phyloP scores from a whole-genome alignment of 805 yeast species.

The Zygosaccharomyces kombuchaensis region DNA sequence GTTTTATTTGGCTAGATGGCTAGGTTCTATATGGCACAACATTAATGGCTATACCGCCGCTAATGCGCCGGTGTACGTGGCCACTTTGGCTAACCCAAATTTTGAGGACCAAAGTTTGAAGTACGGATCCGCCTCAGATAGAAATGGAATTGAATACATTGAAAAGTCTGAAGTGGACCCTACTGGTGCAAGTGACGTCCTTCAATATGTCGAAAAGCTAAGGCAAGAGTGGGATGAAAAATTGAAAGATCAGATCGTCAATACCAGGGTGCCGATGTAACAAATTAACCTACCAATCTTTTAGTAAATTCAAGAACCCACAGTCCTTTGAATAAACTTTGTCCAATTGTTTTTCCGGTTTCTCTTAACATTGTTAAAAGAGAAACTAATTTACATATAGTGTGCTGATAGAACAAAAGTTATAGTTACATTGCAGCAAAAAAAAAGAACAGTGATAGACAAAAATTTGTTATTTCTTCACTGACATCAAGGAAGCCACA shows the following conservation, averaged over 20 bases:
- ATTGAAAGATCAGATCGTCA: conserved; percentile 66
- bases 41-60: conserved; percentile 88
- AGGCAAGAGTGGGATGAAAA: conserved; percentile 68
- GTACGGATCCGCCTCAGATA: conserved; percentile 68
- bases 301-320: neutral
- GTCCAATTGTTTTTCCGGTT: neutral
- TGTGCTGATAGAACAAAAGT: neutral
- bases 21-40: conserved; percentile 87
- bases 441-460: neutral
- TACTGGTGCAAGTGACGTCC: conserved; percentile 64
- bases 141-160: conserved; percentile 62
- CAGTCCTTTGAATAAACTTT: neutral
- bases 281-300: neutral
- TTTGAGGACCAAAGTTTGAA: conserved; percentile 47
- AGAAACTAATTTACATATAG: neutral
- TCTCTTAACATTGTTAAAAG: neutral
- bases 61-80: conserved; percentile 73
- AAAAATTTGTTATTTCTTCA: conserved; percentile 33
- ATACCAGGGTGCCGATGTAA: conserved; percentile 37
- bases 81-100: conserved; percentile 47
- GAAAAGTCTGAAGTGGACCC: conserved; percentile 51
- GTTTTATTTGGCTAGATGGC: conserved; percentile 74
- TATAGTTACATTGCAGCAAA: conserved; percentile 8
- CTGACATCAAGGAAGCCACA: conserved; percentile 90
- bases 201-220: conserved; percentile 54